A percentile compares a stretch with the other conserved stretches of the same genome.
Evolutionary conservation across 345 rosid species (phyloP).

Genomic region (Nephelium lappaceum): DNA sequence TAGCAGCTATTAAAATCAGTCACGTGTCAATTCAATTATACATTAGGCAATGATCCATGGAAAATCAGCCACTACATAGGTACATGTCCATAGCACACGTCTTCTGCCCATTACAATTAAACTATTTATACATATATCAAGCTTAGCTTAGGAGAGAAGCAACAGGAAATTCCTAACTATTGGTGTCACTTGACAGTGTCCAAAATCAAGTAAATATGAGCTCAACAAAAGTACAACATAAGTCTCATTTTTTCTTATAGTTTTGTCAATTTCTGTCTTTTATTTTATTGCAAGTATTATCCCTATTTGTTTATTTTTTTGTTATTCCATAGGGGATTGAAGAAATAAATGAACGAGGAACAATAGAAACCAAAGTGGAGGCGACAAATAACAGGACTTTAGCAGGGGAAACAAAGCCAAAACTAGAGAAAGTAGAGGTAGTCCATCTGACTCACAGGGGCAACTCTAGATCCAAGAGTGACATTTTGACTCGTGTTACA

Average conservation of each 20-base stretch:
- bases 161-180: neutral
- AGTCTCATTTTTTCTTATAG: neutral
- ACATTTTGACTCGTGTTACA: constrained; percentile 27
- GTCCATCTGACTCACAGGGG: constrained; percentile 35
- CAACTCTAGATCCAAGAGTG: constrained; percentile 12
- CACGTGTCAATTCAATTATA: neutral
- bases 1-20: neutral
- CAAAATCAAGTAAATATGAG: constrained; percentile 7
- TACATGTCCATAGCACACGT: constrained; percentile 10
- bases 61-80: constrained; percentile 15
- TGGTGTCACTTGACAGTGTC: neutral
- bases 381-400: constrained; percentile 33
- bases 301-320: neutral
- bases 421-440: constrained; percentile 34
- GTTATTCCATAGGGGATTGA: constrained; percentile 29
- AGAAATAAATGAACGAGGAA: constrained; percentile 33
- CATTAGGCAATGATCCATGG: neutral
- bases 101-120: neutral
- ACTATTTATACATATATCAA: too few relatives aligned
- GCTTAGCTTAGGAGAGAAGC: neutral
- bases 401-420: constrained; percentile 31
- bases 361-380: constrained; percentile 37
- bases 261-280: neutral
- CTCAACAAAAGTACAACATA: neutral
- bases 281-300: neutral